Base-by-base conservation (phyloP, 768 basidiomycete genomes). In the Pholiota conissans region DNA sequence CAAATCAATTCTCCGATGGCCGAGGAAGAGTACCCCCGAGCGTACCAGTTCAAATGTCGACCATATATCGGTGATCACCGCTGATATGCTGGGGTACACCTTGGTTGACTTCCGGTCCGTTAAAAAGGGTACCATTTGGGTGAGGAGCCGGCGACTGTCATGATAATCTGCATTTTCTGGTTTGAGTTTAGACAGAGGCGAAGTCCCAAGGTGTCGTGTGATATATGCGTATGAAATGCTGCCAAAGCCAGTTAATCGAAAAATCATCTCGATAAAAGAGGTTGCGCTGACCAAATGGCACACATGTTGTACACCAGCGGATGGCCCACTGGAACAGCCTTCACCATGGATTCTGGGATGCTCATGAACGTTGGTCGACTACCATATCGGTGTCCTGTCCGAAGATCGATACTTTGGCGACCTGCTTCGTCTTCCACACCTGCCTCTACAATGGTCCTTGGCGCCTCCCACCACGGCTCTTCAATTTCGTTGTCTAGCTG, bases 381-480 rank as follows among this genome's bases (percentile, higher is more conserved):
- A 3, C 80, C 79, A 63, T 74, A 71, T 6, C 42, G 42, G 20
- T 22, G 42, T 9, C 42, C 42, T 24, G 42, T 45, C 11, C 22
- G 42, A 10, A 3, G 42, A 24, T 45, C 11, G 42, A 24, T 22
- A 45, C 24, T 45, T 22, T 65, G 67, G 26, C 34, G 49, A 56
- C 29, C 20, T 27, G 50, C 55, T 47, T 27, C 40, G 35, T 28
- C 39, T 39, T 45, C 50, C 20, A 66, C 62, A 50, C 39, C 51
- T 45, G 53, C 62, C n/a, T 45, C 57, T 30, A 55, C 39, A 39
- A 30, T 35, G 3, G 56, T 47, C 24, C 49, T 52, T 14, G 56
- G 50, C 18, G 65, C 72, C 54, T 85, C 79, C 91, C 92, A 95
- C 93, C 93, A 95, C 5, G 92, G 91, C 4, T 75, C 71, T 3